Conservation (phyloP, 768 basidiomycete genomes). For the Boletus bicolor region DNA sequence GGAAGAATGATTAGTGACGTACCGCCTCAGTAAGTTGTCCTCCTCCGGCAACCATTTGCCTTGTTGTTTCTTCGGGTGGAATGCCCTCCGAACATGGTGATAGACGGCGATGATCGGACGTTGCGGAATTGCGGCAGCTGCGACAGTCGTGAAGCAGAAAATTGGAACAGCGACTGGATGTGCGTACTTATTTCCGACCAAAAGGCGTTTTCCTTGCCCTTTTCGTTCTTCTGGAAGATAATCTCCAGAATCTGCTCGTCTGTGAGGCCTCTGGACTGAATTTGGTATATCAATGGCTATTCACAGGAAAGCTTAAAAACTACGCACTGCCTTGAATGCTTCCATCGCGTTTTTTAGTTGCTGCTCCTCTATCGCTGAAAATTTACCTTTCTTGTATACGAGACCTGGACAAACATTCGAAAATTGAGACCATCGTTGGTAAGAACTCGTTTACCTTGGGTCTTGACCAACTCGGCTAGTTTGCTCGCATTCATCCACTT, state of each 20-base stretch:
- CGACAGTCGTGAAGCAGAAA: slow-evolving; percentile 6
- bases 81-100: slow-evolving; percentile 68
- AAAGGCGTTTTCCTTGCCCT: slow-evolving; percentile 60
- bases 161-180: not conserved
- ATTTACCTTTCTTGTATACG: slow-evolving; percentile 87
- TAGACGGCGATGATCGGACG: slow-evolving; percentile 84
- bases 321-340: slow-evolving; percentile 53
- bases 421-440: not conserved
- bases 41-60: slow-evolving; percentile 70
- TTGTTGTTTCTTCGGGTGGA: slow-evolving; percentile 66
- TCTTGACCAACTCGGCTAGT: slow-evolving; percentile 63
- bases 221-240: slow-evolving; percentile 66
- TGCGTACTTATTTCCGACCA: slow-evolving; percentile 78
- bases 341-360: slow-evolving; percentile 65
- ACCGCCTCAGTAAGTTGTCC: slow-evolving; percentile 64
- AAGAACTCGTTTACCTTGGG: slow-evolving; percentile 48
- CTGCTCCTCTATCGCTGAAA: slow-evolving; percentile 73
- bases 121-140: slow-evolving; percentile 67
- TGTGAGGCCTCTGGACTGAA: slow-evolving; percentile 49
- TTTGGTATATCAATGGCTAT: slow-evolving; percentile 2
- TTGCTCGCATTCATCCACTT: slow-evolving; percentile 76
- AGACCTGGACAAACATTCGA: slow-evolving; percentile 47
- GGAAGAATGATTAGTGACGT: slow-evolving; percentile 22
- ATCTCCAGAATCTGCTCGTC: slow-evolving; percentile 56
- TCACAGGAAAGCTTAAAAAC: not conserved